Conservation (phyloP, 805 yeast species). For the Saccharomycopsis sp. region DNA sequence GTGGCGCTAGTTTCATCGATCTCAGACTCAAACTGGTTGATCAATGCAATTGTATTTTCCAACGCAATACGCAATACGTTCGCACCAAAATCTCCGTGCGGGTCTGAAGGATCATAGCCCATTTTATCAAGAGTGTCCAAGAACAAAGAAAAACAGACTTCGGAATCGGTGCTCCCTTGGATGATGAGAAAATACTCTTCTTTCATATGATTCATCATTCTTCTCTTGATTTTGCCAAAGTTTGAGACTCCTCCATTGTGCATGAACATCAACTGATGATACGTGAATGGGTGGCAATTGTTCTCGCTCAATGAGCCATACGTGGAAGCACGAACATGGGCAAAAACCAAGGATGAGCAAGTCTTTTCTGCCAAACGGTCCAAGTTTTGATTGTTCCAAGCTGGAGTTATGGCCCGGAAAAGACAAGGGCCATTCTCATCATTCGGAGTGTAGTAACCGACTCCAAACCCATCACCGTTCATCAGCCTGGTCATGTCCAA, state of each 20-base stretch:
- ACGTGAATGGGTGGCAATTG: constrained; percentile 93
- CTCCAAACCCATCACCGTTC: constrained; percentile 98
- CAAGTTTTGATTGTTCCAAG: constrained; percentile 92
- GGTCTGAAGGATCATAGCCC: constrained; percentile 61
- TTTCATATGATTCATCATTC: constrained; percentile 57
- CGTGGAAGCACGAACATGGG: constrained; percentile 93
- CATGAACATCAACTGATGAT: constrained; percentile 87
- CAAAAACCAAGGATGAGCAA: constrained; percentile 74
- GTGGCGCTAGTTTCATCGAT: constrained; percentile 29
- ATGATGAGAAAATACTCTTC: constrained; percentile 73
- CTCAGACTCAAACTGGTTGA: constrained; percentile 73
- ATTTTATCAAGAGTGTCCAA: constrained; percentile 64
- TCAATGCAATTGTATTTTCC: constrained; percentile 58
- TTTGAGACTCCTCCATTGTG: constrained; percentile 88
- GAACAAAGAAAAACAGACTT: constrained; percentile 86
- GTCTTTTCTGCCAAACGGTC: constrained; percentile 85
- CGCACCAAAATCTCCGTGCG: constrained; percentile 42
- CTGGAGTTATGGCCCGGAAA: constrained; percentile 93
- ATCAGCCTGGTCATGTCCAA: constrained; percentile 85
- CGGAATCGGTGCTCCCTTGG: constrained; percentile 95
- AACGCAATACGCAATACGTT: constrained; percentile 57
- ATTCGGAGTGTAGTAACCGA: constrained; percentile 71
- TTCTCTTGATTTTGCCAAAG: constrained; percentile 65
- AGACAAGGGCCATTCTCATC: constrained; percentile 76
- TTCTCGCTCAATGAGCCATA: constrained; percentile 92